Percentiles rank a stretch among this genome's conserved stretches.
Evolutionary conservation across 2,329 filamentous ascomycete species (phyloP).

Genomic region (Triangularia setosa): DNA sequence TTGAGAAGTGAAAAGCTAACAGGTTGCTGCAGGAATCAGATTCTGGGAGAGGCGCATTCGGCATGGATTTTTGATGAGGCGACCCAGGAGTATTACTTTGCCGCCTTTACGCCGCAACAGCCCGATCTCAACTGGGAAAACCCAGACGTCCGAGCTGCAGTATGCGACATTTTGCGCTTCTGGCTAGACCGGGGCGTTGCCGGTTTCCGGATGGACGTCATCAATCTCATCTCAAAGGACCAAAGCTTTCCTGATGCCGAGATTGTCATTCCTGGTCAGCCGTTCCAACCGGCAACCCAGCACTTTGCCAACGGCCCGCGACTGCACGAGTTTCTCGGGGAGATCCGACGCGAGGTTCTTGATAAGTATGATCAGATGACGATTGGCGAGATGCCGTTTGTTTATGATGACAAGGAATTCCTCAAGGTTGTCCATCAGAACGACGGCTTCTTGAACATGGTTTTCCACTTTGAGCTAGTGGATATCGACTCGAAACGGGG

Average conservation of each 20-base stretch:
- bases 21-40: background rate
- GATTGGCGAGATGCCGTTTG: conserved; percentile 57
- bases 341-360: conserved; percentile 59
- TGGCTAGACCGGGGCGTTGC: conserved; percentile 73
- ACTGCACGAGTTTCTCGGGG: conserved; percentile 63
- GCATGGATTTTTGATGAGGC: conserved; percentile 68
- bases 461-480: conserved; percentile 60
- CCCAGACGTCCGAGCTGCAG: conserved; percentile 59
- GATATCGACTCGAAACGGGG: conserved; percentile 51
- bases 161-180: conserved; percentile 71
- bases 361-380: conserved; percentile 61
- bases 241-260: conserved; percentile 53
- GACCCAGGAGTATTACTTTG: conserved; percentile 71
- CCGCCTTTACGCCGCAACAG: conserved; percentile 59
- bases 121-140: conserved; percentile 52
- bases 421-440: conserved; percentile 55
- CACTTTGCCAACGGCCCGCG: conserved; percentile 64
- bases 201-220: conserved; percentile 71
- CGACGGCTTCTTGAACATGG: conserved; percentile 62
- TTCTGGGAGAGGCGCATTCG: conserved; percentile 30
- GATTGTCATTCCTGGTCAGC: conserved; percentile 42
- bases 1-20: background rate
- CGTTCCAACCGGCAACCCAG: conserved; percentile 48
- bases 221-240: conserved; percentile 68
- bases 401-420: background rate